These are phyloP conservation scores for Chloromonas sp. DNA, from an alignment of 163 green algal genomes.

Conservation along the genomic window DNA sequence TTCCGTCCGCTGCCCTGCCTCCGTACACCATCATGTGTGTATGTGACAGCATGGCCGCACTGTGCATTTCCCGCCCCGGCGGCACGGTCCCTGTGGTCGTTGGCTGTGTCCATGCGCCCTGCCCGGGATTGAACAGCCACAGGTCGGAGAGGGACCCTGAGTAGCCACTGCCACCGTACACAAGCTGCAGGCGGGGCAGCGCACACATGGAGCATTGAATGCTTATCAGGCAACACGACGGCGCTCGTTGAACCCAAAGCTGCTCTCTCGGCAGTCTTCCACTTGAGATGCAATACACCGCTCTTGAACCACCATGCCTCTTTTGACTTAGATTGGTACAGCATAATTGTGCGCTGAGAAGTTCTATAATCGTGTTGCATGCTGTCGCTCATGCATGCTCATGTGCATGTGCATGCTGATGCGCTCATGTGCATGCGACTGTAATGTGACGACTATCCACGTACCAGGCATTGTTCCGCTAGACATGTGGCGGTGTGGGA, in stretches of 20 bases:
- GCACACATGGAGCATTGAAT: not conserved
- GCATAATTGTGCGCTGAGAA: too few species aligned
- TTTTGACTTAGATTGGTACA: too few species aligned
- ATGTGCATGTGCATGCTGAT: too few species aligned
- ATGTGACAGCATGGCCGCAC: constrained; percentile 32
- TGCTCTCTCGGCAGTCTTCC: not conserved
- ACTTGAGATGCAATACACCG: not conserved
- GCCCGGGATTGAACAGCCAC: constrained; percentile 55
- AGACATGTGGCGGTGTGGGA: constrained; percentile 47
- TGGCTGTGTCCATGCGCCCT: constrained; percentile 27
- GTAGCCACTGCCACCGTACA: constrained; percentile 63
- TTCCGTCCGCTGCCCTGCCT: constrained; percentile 17
- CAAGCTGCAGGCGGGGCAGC: constrained; percentile 27
- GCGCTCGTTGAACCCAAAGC: not conserved
- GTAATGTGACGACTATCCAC: not conserved
- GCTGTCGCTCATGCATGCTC: too few species aligned
- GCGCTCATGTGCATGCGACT: too few species aligned
- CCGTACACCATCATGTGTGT: constrained; percentile 49
- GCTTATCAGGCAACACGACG: not conserved
- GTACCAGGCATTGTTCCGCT: constrained; percentile 43
- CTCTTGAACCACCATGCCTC: too few species aligned
- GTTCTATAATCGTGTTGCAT: too few species aligned
- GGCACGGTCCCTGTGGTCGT: constrained; percentile 15
- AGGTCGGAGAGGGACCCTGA: constrained; percentile 53
- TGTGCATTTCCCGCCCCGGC: constrained; percentile 45